A percentile compares a stretch with the other conserved stretches of the same genome.
Evolutionary conservation across 257 asterid genomes (phyloP).

Genomic region (Solanum medicagineum): DNA sequence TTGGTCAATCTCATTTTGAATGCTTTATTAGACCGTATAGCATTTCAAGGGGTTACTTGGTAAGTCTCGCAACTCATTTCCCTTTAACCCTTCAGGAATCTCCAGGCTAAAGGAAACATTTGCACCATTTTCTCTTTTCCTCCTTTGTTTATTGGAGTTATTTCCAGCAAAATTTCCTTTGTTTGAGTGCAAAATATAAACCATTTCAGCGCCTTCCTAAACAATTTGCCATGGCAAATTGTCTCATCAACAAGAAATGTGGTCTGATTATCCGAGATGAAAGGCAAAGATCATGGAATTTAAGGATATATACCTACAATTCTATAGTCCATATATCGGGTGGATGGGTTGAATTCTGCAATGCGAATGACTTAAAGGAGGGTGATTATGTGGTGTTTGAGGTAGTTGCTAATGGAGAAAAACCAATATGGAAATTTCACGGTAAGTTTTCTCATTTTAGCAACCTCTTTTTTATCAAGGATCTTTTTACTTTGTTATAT

Average conservation of each 20-base stretch:
- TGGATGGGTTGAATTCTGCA: background rate
- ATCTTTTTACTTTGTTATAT: background rate
- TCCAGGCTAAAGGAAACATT: background rate
- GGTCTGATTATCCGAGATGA: background rate
- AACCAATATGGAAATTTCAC: background rate
- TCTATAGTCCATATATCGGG: background rate
- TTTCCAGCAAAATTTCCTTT: background rate
- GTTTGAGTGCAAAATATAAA: background rate
- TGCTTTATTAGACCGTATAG: background rate
- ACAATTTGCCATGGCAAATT: background rate
- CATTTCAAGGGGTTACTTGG: background rate
- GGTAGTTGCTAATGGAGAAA: background rate
- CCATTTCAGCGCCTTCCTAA: background rate
- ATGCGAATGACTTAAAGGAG: background rate
- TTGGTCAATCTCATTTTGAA: background rate
- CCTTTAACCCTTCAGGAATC: background rate
- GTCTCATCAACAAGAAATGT: background rate
- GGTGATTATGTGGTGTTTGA: background rate
- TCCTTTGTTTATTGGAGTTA: background rate
- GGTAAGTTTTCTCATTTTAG: background rate
- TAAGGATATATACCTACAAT: background rate
- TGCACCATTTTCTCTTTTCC: background rate
- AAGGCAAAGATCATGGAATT: background rate
- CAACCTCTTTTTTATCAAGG: background rate
- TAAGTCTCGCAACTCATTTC: background rate